phyloP scores from a whole-genome alignment of 177 flowering plant species.

The Tripterygium wilfordii region DNA sequence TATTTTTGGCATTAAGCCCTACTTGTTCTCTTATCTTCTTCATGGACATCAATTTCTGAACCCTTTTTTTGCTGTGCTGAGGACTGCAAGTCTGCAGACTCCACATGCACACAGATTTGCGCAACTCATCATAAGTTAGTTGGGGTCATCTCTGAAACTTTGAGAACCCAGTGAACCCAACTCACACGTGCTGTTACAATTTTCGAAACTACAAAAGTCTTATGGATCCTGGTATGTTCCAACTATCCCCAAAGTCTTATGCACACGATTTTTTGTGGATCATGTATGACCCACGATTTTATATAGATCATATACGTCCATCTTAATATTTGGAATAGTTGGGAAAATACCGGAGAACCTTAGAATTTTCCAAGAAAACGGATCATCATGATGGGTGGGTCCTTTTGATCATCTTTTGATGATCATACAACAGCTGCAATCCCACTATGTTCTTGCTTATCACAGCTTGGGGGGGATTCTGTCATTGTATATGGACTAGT shows the following conservation, averaged over 20 bases:
- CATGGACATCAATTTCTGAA: no score
- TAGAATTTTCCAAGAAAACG: no score
- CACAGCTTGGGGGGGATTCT: conserved; percentile 5
- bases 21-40: no score
- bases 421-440: conserved; percentile 16
- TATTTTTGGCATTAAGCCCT: no score
- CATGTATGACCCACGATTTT: no score
- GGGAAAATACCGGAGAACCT: no score
- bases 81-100: conserved; percentile 1
- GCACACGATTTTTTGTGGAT: no score
- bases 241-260: neutral
- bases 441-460: conserved; percentile 17
- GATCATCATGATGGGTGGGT: conserved; percentile 7
- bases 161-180: conserved; percentile 12
- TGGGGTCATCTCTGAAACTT: conserved; percentile 10
- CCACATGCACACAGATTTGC: conserved; percentile 22
- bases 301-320: no score
- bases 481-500: neutral
- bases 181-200: conserved; percentile 25
- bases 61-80: no score
- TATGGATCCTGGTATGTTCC: conserved; percentile 8
- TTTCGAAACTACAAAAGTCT: neutral
- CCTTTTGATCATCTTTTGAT: conserved; percentile 11
- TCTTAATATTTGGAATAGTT: no score
- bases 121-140: conserved; percentile 16